phyloP scores from a whole-genome alignment of 768 basidiomycete genomes.

The Cantharellus anzutake region DNA sequence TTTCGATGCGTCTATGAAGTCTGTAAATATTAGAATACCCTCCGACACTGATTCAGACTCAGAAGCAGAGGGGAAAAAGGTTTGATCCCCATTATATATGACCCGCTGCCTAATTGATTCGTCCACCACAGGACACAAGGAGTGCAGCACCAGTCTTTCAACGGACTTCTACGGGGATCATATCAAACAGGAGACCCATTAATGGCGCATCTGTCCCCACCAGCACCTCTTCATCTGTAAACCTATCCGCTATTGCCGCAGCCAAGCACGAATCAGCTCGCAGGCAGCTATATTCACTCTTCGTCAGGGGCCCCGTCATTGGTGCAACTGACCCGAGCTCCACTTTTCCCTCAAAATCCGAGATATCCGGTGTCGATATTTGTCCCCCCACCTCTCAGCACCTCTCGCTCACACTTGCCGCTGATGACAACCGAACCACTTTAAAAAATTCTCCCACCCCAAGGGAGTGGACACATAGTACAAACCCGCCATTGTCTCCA shows the following conservation, averaged over 20 bases:
- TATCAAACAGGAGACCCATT: constrained; percentile 48
- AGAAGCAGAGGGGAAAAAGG: constrained; percentile 14
- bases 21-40: constrained; percentile 52
- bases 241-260: constrained; percentile 13
- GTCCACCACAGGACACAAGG: background rate
- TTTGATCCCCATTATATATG: background rate
- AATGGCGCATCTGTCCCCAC: constrained; percentile 23
- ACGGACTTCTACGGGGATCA: constrained; percentile 54
- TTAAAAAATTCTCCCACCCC: too few species aligned
- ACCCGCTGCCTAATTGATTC: background rate
- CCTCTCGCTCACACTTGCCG: too few species aligned
- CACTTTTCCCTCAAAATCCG: background rate
- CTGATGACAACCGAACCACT: too few species aligned
- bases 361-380: too few species aligned
- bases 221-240: background rate
- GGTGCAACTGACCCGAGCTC: background rate
- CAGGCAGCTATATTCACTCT: constrained; percentile 54
- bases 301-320: constrained; percentile 53
- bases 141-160: constrained; percentile 16
- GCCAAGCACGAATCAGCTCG: constrained; percentile 70
- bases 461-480: too few species aligned
- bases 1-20: constrained; percentile 64
- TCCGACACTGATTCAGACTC: constrained; percentile 30
- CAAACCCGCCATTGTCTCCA: too few species aligned
- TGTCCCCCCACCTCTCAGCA: too few species aligned